Evolutionary conservation across 2,329 filamentous ascomycete genomes (phyloP).

Genomic region (Periglandula ipomoeae): DNA sequence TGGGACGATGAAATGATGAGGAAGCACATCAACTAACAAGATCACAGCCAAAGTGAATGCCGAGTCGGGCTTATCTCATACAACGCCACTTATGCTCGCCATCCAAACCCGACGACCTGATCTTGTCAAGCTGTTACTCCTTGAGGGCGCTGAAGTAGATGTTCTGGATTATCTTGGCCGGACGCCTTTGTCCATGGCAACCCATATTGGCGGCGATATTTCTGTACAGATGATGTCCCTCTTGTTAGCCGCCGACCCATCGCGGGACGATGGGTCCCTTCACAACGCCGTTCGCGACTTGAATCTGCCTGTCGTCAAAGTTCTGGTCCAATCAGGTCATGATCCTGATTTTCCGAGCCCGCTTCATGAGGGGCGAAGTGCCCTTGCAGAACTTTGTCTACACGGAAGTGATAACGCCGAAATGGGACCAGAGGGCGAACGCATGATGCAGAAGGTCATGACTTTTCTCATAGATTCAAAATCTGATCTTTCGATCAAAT

Average conservation of each 20-base stretch:
- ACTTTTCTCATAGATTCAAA: slow-evolving; percentile 45
- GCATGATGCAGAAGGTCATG: slow-evolving; percentile 48
- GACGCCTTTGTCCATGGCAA: slow-evolving; percentile 52
- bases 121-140: slow-evolving; percentile 45
- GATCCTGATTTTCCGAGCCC: slow-evolving; percentile 57
- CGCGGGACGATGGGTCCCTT: slow-evolving; percentile 55
- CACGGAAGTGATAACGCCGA: slow-evolving; percentile 39
- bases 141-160: slow-evolving; percentile 51
- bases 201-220: slow-evolving; percentile 42
- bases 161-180: slow-evolving; percentile 46
- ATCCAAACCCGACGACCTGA: slow-evolving; percentile 47
- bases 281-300: slow-evolving; percentile 55
- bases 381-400: slow-evolving; percentile 54
- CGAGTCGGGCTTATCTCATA: slow-evolving; percentile 39
- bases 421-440: slow-evolving; percentile 37
- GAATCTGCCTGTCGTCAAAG: slow-evolving; percentile 44
- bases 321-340: slow-evolving; percentile 50
- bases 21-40: slow-evolving; percentile 8
- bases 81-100: slow-evolving; percentile 51
- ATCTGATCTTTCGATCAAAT: slow-evolving; percentile 46
- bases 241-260: slow-evolving; percentile 45
- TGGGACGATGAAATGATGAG: background rate
- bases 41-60: slow-evolving; percentile 46
- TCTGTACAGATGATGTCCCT: slow-evolving; percentile 44
- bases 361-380: slow-evolving; percentile 52